Evolutionary conservation across 2,329 filamentous ascomycete genomes (phyloP).

Genomic region (Torrubiella hemipterigena): DNA sequence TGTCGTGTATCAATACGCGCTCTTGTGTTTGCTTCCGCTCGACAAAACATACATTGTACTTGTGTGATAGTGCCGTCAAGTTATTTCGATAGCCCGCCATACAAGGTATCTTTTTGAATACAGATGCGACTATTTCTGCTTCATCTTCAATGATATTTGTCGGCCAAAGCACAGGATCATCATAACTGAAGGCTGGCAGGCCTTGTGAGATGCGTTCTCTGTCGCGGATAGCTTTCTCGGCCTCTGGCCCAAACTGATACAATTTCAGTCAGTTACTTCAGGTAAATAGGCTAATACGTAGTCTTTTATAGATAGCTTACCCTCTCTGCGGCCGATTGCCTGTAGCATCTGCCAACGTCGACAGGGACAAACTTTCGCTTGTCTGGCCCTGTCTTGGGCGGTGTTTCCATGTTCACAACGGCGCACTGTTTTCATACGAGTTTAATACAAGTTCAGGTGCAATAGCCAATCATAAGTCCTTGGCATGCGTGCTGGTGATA

Average conservation of each 20-base stretch:
- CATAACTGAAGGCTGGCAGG: conserved; percentile 11
- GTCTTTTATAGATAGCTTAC: conserved; percentile 13
- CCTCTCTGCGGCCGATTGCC: conserved; percentile 23
- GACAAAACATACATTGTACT: conserved; percentile 33
- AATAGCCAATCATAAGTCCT: too few species aligned
- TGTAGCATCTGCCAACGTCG: conserved; percentile 21
- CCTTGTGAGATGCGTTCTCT: conserved; percentile 19
- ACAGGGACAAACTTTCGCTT: too few species aligned
- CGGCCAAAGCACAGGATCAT: conserved; percentile 18
- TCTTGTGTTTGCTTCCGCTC: too few species aligned
- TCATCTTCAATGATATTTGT: conserved; percentile 8
- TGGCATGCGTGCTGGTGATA: too few species aligned
- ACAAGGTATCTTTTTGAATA: not conserved
- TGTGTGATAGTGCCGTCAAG: conserved; percentile 44
- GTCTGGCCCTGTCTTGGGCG: too few species aligned
- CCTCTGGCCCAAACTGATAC: conserved; percentile 23
- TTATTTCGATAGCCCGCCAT: conserved; percentile 36
- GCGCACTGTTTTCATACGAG: too few species aligned
- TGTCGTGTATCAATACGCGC: too few species aligned
- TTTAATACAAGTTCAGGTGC: too few species aligned
- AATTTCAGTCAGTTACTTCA: not conserved
- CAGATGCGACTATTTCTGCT: not conserved
- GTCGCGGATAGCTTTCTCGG: conserved; percentile 18
- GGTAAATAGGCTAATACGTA: conserved; percentile 1
- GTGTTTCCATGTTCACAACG: too few species aligned